Evolutionary conservation across 148 eudicot genomes (phyloP), one percentile per base, ranked within the genome.

Genomic region (Rhododendron kiyosumense): DNA sequence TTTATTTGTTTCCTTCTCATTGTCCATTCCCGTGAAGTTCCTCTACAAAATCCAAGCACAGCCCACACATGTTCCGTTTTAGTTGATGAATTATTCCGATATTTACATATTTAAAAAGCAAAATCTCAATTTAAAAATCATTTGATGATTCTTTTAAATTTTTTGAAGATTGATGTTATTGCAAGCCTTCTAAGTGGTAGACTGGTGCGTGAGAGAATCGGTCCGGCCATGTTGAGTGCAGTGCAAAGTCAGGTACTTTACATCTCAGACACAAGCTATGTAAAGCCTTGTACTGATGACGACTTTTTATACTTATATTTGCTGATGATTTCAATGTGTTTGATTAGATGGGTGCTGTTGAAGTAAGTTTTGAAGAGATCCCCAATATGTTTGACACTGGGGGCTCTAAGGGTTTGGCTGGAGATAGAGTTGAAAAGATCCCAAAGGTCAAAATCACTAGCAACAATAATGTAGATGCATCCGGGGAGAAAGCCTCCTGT

Each of bases 161-260:
- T 69, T 82, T 61, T 79, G 34, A 91, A 97, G 99, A 94, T 97
- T 90, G 99, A 97, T 93, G 99, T 97, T 26, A 92, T 97, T 89
- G 95, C 91, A 7, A 97, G 98, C 91, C 94, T 97, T 18, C 87
- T 97, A 82, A 97, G 96, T 83, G 99, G 99, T 84, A 94, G 99
- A 86, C 96, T 97, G 85, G 99, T 97, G 12, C 95, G 99, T 14
- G 99, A 97, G 83, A 92, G 98, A 61, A 97, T 97, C 77, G 99
- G 98, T 78, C 99, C 99, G 5, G 99, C 99, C 38, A 97, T 97
- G 99, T 84, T 97, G 49, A 95, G 98, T 93, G 98, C 98, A 76
- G 99, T 97, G 43, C 99, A 95, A 89, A 97, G 98, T 88, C 98
- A 97, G 99, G 99, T 95, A 96, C 45, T 61, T 73, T 18, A 5